Conservation (phyloP, 2,329 filamentous ascomycete genomes). For the Trichoderma endophyticum region DNA sequence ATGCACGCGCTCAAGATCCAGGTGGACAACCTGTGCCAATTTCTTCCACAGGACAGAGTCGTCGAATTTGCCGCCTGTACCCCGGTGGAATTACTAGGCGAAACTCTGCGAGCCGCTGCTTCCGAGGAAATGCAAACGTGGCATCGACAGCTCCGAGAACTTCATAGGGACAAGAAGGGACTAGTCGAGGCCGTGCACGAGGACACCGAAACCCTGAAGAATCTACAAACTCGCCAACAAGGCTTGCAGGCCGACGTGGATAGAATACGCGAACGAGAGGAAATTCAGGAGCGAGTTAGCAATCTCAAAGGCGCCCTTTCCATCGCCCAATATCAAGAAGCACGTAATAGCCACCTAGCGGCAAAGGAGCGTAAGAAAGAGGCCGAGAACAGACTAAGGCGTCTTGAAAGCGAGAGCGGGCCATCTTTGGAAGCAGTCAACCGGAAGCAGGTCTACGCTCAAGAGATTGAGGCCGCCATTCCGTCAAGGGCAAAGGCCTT, state of each 20-base stretch:
- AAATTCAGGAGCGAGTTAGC: constrained; percentile 61
- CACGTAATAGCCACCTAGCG: constrained; percentile 45
- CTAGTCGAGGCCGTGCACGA: constrained; percentile 55
- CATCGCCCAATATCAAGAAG: constrained; percentile 61
- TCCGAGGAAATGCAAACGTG: constrained; percentile 73
- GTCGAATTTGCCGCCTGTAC: constrained; percentile 86
- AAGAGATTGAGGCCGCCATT: constrained; percentile 54
- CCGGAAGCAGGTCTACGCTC: constrained; percentile 65
- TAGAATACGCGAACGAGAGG: constrained; percentile 70
- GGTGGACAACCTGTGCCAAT: constrained; percentile 96
- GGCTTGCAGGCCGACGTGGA: constrained; percentile 79
- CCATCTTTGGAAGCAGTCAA: constrained; percentile 69
- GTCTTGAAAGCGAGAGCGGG: constrained; percentile 56
- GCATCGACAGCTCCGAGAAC: constrained; percentile 70
- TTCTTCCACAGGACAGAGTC: constrained; percentile 92
- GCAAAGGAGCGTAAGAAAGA: constrained; percentile 54
- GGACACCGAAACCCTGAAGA: constrained; percentile 61
- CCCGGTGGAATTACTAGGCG: constrained; percentile 75
- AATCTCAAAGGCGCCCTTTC: constrained; percentile 64
- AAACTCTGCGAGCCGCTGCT: constrained; percentile 86
- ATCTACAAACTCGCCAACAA: constrained; percentile 69
- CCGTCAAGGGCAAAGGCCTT: constrained; percentile 53
- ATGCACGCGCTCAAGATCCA: constrained; percentile 78
- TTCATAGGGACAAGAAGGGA: constrained; percentile 66
- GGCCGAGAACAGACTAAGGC: constrained; percentile 55